Conservation (phyloP, 345 rosid species). For the Salix suchowensis region DNA sequence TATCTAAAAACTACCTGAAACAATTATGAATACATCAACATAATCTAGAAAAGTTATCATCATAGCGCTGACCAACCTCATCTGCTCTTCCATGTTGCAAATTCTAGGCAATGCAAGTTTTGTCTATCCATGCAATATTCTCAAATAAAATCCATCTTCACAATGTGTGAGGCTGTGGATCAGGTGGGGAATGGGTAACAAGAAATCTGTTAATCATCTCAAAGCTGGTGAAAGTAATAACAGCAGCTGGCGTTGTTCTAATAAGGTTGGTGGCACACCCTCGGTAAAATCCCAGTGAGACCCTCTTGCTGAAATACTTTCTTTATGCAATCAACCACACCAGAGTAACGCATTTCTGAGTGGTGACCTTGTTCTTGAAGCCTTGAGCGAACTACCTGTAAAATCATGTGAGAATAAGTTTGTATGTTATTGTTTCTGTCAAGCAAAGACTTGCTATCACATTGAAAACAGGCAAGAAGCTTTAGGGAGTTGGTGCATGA, state of each 20-base stretch:
- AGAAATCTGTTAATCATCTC: constrained; percentile 86
- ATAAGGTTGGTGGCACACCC: constrained; percentile 88
- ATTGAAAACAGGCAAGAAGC: background rate
- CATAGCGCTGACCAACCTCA: background rate
- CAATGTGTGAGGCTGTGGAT: constrained; percentile 43
- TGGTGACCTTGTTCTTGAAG: constrained; percentile 89
- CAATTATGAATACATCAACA: background rate
- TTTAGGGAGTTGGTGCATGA: background rate
- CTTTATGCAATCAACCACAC: constrained; percentile 56
- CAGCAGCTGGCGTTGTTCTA: constrained; percentile 89
- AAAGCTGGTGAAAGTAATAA: constrained; percentile 90
- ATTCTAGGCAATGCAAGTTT: background rate
- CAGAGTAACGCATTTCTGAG: constrained; percentile 67
- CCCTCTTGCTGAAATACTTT: constrained; percentile 52
- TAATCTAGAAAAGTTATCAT: background rate
- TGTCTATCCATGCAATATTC: background rate
- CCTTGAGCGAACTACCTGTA: constrained; percentile 77
- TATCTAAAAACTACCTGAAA: constrained; percentile 7
- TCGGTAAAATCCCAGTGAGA: constrained; percentile 73
- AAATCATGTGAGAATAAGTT: constrained; percentile 1
- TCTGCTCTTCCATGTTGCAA: too few relatives aligned
- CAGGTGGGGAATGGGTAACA: constrained; percentile 47
- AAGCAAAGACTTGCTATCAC: background rate
- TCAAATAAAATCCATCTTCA: constrained; percentile 19
- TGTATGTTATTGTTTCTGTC: background rate